Conservation (phyloP, 345 rosid genomes). For the Aurinia saxatilis region DNA sequence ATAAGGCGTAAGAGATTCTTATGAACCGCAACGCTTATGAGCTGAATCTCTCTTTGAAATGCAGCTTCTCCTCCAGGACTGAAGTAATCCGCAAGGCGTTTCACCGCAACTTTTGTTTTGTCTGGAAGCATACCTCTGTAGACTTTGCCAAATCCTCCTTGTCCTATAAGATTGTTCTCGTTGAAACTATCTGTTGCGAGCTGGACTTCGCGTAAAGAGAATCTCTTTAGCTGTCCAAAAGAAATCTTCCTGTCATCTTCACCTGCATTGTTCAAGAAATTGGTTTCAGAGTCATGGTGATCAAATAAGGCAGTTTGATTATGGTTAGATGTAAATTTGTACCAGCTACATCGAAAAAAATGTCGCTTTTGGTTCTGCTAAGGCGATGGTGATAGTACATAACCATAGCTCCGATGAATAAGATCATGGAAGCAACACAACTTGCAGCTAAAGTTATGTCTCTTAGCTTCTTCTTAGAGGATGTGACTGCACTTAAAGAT, state of each 20-base stretch:
- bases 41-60: constrained; percentile 70
- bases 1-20: constrained; percentile 72
- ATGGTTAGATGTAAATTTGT: not conserved
- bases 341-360: constrained; percentile 79
- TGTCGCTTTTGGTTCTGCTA: constrained; percentile 37
- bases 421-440: constrained; percentile 47
- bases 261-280: constrained; percentile 35
- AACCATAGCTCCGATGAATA: constrained; percentile 43
- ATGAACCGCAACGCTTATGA: constrained; percentile 82
- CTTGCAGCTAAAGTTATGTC: constrained; percentile 42
- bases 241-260: constrained; percentile 66
- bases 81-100: constrained; percentile 66
- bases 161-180: constrained; percentile 71
- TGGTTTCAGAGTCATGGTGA: not conserved
- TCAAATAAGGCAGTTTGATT: not conserved
- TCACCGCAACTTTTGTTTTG: constrained; percentile 68
- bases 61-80: constrained; percentile 90
- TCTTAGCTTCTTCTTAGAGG: constrained; percentile 50
- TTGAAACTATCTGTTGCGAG: constrained; percentile 80
- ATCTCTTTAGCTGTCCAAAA: constrained; percentile 63
- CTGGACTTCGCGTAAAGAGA: constrained; percentile 72
- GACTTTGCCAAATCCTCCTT: constrained; percentile 93
- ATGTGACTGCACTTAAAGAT: constrained; percentile 39
- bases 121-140: constrained; percentile 80
- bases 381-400: constrained; percentile 40